A percentile compares a stretch with the other conserved stretches of the same genome.
These are phyloP conservation scores for Epithemia pelagica DNA, from an alignment of 108 stramenopile species.

Conservation along the genomic window DNA sequence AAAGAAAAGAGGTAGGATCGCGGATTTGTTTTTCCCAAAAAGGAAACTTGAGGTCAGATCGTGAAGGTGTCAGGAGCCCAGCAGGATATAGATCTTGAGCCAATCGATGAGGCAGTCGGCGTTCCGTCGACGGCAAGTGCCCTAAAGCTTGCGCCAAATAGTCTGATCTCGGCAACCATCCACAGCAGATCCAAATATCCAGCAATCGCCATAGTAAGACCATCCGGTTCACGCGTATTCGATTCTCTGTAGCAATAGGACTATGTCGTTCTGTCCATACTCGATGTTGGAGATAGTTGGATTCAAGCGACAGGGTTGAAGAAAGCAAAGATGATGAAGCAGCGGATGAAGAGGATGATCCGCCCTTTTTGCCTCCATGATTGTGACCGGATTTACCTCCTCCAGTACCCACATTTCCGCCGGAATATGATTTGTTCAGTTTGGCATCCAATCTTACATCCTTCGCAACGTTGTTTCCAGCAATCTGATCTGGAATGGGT, in stretches of 20 bases:
- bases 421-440: conserved; percentile 10
- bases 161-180: conserved; percentile 3
- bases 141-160: neutral
- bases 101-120: neutral
- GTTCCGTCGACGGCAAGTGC: neutral
- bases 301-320: conserved; percentile 21
- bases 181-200: conserved; percentile 45
- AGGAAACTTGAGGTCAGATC: neutral
- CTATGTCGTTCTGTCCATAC: conserved; percentile 60
- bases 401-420: conserved; percentile 9
- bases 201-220: conserved; percentile 48
- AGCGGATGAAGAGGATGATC: conserved; percentile 1
- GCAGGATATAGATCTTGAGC: neutral
- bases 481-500: conserved; percentile 71
- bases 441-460: conserved; percentile 47
- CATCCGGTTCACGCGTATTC: conserved; percentile 38
- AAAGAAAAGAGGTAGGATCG: neutral
- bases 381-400: conserved; percentile 5
- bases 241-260: conserved; percentile 59
- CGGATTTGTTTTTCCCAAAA: neutral
- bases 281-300: conserved; percentile 29
- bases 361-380: neutral
- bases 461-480: conserved; percentile 56
- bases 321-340: neutral
- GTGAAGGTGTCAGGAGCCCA: neutral